Base-by-base conservation (phyloP, 139 green algal genomes). In the Gonium pectorale region DNA sequence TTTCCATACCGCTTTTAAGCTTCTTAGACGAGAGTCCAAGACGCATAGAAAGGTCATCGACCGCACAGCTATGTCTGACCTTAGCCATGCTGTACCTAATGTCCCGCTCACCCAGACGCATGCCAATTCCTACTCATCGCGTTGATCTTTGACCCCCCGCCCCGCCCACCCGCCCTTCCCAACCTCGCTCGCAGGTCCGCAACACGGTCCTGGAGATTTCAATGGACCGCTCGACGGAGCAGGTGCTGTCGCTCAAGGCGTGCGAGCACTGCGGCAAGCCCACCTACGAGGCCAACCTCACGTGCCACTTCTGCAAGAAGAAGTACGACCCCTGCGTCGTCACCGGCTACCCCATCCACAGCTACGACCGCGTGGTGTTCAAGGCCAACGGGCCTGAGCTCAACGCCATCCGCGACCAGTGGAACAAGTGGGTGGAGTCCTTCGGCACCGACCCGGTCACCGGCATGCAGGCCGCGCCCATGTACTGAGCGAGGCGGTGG, bases 161-260 rank as follows among this genome's bases (percentile, higher is more conserved):
- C 60, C 27, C 43, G 40, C 29, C 68, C 13, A 49, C 9, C n/a
- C 40, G 40, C 8, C 3, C 44, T 22, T 82, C 19, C 74, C 31
- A 0, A 1, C 41, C 51, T 0, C 59, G 43, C 29, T 35, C 74
- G 40, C 84, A 94, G 91, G 92, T 94, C 26, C 89, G 94, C 52
- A 92, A 95, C 88, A 87, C 83, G 77, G 90, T 96, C 41, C 88
- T 97, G 27, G 92, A 91, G 78, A 70, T 95, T 49, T 91, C 72
- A 43, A 95, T 97, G 94, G 91, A 96, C 79, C 89, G 91, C 79
- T 31, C 68, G 38, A 91, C 95, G 69, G 90, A 94, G 41, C 94
- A 95, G 79, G 87, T 31, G 15, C 89, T 96, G 38, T 79, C 67
- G 26, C 88, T 62, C 2, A 79, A 88, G 9, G 40, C 70, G 17